phyloP scores from a whole-genome alignment of 1,284 basidiomycete species.

The Apiotrichum brassicae region DNA sequence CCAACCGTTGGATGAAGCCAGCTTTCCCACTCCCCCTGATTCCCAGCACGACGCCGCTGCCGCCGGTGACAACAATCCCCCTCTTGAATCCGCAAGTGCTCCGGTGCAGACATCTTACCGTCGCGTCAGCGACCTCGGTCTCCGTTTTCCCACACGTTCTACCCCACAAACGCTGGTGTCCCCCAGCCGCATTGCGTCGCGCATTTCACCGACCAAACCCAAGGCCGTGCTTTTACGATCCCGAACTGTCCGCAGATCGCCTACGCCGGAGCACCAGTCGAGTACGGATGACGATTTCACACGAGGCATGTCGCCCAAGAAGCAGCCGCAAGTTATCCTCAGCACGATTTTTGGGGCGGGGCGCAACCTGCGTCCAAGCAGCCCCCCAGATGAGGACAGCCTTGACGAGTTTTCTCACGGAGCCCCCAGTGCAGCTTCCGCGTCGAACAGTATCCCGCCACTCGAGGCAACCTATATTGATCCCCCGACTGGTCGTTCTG shows the following conservation, averaged over 20 bases:
- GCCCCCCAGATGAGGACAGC: neutral
- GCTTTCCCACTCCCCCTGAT: conserved; percentile 1
- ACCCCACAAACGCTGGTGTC: no score
- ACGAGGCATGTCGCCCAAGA: neutral
- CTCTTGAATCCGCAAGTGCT: no score
- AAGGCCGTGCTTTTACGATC: neutral
- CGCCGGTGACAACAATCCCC: neutral
- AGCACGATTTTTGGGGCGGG: neutral
- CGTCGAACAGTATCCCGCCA: no score
- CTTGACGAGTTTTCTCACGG: neutral
- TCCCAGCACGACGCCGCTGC: neutral
- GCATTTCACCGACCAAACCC: conserved; percentile 1
- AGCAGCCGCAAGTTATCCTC: neutral
- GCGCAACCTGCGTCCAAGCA: no score
- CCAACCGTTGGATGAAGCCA: neutral
- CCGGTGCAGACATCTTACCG: no score
- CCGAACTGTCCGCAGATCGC: neutral
- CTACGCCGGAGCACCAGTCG: neutral
- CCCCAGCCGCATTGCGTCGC: neutral
- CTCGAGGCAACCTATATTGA: no score
- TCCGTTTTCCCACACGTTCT: no score
- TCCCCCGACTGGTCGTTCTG: no score
- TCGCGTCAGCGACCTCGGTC: no score
- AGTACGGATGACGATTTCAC: conserved; percentile 7
- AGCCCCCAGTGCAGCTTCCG: no score